phyloP scores from a whole-genome alignment of 2,329 filamentous ascomycete genomes.

The Cordyceps tenuipes region DNA sequence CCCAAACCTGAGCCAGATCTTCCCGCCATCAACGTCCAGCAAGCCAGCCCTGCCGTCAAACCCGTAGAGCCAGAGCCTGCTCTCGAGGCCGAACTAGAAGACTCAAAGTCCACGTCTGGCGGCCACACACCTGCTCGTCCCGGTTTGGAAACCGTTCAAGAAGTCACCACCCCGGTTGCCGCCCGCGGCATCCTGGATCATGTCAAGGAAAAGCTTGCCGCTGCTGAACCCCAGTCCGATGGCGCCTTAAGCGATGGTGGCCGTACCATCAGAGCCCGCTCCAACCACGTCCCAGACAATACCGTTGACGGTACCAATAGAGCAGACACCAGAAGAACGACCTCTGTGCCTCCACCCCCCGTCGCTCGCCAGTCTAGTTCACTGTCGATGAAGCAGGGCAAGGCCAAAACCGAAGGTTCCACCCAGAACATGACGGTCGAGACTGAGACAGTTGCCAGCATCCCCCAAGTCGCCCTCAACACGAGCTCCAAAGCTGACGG shows the following conservation, averaged over 20 bases:
- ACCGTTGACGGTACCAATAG: conserved; percentile 57
- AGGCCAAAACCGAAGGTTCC: conserved; percentile 68
- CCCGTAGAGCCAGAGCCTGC: conserved; percentile 32
- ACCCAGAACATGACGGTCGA: conserved; percentile 92
- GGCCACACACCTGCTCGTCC: conserved; percentile 53
- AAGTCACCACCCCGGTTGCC: conserved; percentile 52
- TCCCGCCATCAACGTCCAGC: conserved; percentile 45
- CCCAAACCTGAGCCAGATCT: conserved; percentile 42
- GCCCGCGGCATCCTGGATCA: conserved; percentile 39
- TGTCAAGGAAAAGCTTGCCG: conserved; percentile 40
- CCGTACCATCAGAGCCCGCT: conserved; percentile 38
- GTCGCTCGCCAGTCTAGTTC: conserved; percentile 57
- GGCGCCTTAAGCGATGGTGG: conserved; percentile 28
- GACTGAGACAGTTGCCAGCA: conserved; percentile 88
- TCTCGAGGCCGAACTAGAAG: conserved; percentile 47
- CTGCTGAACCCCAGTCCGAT: conserved; percentile 34
- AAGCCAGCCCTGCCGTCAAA: conserved; percentile 38
- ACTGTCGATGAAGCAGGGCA: conserved; percentile 47
- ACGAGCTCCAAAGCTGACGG: conserved; percentile 56
- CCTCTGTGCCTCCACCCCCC: conserved; percentile 41
- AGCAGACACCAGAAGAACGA: conserved; percentile 33
- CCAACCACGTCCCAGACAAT: conserved; percentile 45
- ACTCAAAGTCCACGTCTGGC: conserved; percentile 38
- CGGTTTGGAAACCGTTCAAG: conserved; percentile 82
- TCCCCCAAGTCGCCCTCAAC: conserved; percentile 73